These are phyloP conservation scores for Melanomma pulvis-pyrius DNA, from an alignment of 495 filamentous ascomycete species.

Conservation along the genomic window DNA sequence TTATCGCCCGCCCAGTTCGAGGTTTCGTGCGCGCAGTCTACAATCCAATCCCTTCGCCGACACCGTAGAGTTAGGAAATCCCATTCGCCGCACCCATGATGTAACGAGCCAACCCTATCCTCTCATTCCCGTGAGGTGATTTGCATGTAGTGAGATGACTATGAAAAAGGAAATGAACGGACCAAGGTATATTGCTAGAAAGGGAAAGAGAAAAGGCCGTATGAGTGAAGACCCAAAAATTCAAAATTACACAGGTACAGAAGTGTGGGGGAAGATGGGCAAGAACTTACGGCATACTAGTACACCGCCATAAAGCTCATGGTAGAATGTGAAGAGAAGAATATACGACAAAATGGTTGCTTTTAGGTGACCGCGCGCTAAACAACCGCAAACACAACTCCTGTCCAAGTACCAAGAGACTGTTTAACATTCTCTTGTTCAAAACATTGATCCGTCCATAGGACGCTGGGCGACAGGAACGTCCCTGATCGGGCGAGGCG, in stretches of 20 bases:
- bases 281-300: too few relatives aligned
- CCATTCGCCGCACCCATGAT: neutral
- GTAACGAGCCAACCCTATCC: neutral
- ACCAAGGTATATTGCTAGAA: slow-evolving; percentile 31
- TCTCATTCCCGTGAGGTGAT: neutral
- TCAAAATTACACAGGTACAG: slow-evolving; percentile 2
- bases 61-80: neutral
- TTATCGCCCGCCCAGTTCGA: neutral
- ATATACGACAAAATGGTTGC: neutral
- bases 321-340: neutral
- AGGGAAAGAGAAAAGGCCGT: slow-evolving; percentile 5
- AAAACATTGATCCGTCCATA: slow-evolving; percentile 37
- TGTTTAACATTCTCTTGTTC: neutral
- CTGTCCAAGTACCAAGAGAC: neutral
- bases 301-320: neutral
- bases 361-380: neutral
- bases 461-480: slow-evolving; percentile 9
- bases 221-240: neutral
- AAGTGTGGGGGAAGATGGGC: neutral
- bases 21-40: neutral
- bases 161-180: slow-evolving; percentile 3
- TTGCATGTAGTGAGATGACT: neutral
- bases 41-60: neutral
- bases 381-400: neutral
- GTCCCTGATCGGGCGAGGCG: slow-evolving; percentile 32